Evolutionary conservation across 495 filamentous ascomycete genomes (phyloP), one percentile per base, ranked within the genome.

Genomic region (Pyrenula aspistea): DNA sequence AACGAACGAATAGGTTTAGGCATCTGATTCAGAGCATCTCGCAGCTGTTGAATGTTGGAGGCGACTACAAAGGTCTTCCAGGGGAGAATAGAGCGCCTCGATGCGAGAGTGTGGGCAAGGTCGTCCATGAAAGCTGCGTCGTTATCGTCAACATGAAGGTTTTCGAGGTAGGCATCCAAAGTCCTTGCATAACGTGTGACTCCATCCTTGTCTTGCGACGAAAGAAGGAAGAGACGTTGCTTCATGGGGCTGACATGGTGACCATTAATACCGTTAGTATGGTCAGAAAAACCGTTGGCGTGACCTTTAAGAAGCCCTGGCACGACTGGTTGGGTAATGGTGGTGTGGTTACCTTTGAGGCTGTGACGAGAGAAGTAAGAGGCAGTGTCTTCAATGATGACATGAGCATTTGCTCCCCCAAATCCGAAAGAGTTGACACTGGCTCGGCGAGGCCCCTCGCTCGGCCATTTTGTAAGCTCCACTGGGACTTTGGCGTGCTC

Each of bases 401-500:
- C 75, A 56, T 86, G 82, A 0, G 79, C 73, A 59, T 86, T 86
- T 15, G 76, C 71, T 22, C 83, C 83, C 10, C 83, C 83, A 58
- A 80, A 84, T 0, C 83, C 83, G 54, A 83, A 86, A 3, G 75
- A 80, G 25, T 69, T 71, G 55, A 71, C 59, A 42, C 65, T 67
- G 1, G 63, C 65, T 22, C 82, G 70, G n/a, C 72, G 74, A 0
- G 74, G 69, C 12, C 67, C 60, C 1, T 22, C 51, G 8, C 54
- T 10, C 1, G 51, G 59, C 56, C 25, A 65, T 23, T 11, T 49
- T 50, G 12, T 56, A 59, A 0, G 49, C 56, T 0, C 49, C 42
- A 25, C 55, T 50, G 48, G 55, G 31, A 66, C 55, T 36, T 53
- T 4, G 8, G 20, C 22, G 19, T 24, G 8, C 22, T 19, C n/a